Evolutionary conservation across 1,284 basidiomycete species (phyloP).

Genomic region (Pseudozyma flocculosa): DNA sequence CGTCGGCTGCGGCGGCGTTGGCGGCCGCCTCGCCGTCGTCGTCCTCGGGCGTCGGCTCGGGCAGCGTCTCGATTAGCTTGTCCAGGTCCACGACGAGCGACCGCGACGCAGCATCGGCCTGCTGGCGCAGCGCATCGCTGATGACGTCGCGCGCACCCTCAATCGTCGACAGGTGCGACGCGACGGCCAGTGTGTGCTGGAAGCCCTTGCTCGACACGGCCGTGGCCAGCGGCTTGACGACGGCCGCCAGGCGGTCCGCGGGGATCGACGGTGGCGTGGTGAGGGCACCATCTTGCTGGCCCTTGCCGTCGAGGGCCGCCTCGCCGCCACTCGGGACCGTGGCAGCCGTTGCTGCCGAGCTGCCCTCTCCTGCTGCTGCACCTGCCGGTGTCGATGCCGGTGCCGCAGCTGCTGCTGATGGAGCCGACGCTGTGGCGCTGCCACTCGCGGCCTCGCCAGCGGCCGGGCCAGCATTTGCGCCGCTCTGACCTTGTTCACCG

Average conservation of each 20-base stretch:
- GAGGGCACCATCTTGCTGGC: conserved; percentile 4
- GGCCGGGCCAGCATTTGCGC: no score
- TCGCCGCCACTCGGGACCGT: no score
- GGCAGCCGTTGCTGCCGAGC: no score
- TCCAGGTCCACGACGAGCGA: conserved; percentile 46
- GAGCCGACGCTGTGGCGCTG: no score
- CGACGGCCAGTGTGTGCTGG: conserved; percentile 55
- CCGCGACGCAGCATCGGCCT: conserved; percentile 44
- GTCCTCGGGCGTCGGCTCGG: conserved; percentile 27
- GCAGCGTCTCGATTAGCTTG: conserved; percentile 41
- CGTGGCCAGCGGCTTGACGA: conserved; percentile 53
- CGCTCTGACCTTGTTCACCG: no score
- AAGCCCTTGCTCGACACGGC: conserved; percentile 53
- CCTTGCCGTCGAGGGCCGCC: no score
- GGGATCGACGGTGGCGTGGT: conserved; percentile 29
- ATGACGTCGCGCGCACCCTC: conserved; percentile 47
- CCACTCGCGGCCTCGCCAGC: no score
- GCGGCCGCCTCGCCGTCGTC: conserved; percentile 37
- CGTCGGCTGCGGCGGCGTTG: no score
- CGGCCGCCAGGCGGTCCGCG: conserved; percentile 40
- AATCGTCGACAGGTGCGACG: conserved; percentile 46
- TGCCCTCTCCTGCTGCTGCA: no score
- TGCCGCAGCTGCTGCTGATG: no score
- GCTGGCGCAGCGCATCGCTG: conserved; percentile 42
- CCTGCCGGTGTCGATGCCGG: no score